Evolutionary conservation across 2,329 filamentous ascomycete genomes (phyloP).

Genomic region (Talaromyces sp.): DNA sequence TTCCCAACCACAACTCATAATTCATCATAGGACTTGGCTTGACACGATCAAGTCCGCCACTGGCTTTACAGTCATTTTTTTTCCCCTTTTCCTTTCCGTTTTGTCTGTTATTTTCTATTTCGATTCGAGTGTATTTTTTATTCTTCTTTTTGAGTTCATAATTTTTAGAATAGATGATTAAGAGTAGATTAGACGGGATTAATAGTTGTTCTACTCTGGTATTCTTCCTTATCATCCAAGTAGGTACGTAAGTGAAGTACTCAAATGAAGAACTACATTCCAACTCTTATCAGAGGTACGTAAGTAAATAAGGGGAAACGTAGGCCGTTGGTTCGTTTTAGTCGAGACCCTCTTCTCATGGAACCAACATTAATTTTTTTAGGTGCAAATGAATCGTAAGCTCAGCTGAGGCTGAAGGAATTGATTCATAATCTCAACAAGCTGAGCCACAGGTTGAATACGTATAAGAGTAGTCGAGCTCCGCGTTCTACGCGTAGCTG

Average conservation of each 20-base stretch:
- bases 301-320: neutral
- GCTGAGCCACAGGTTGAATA: too few relatives aligned
- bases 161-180: neutral
- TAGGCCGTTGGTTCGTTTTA: neutral
- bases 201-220: neutral
- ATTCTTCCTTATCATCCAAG: too few relatives aligned
- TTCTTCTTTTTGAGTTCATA: neutral
- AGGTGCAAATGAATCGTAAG: neutral
- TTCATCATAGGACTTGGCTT: neutral
- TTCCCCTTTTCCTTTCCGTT: neutral
- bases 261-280: neutral
- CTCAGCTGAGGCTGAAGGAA: neutral
- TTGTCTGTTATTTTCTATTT: neutral
- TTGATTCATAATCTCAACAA: too few relatives aligned
- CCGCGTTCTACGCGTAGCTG: too few relatives aligned
- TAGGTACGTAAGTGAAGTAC: too few relatives aligned
- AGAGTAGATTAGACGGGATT: neutral
- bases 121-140: conserved; percentile 5
- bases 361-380: neutral
- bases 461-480: too few relatives aligned
- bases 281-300: too few relatives aligned
- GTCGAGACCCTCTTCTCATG: neutral
- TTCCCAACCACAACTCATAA: neutral
- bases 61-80: neutral
- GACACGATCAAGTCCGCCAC: neutral